A percentile compares a stretch with the other conserved stretches of the same genome.
phyloP scores from a whole-genome alignment of 83 land plant species.

The Picea abies region DNA sequence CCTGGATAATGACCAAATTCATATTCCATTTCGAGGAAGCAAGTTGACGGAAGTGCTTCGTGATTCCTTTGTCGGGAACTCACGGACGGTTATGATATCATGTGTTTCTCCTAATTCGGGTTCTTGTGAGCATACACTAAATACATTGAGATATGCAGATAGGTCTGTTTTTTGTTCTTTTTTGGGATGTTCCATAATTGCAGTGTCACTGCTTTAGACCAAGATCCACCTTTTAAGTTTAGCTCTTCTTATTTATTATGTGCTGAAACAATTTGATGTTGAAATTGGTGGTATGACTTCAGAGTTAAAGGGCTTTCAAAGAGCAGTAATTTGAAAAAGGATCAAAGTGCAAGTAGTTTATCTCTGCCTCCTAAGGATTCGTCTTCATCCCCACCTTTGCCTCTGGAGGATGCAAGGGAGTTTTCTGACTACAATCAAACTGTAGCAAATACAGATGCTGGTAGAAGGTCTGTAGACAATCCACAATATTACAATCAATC shows the following conservation, averaged over 20 bases:
- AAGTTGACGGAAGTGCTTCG: no score
- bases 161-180: slow-evolving; percentile 54
- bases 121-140: no score
- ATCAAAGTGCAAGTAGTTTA: slow-evolving; percentile 23
- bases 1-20: no score
- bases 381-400: slow-evolving; percentile 20
- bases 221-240: background rate
- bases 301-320: slow-evolving; percentile 83
- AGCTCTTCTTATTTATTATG: background rate
- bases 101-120: no score
- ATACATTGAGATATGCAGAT: slow-evolving; percentile 52
- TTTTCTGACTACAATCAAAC: slow-evolving; percentile 35
- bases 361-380: slow-evolving; percentile 36
- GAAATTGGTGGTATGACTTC: slow-evolving; percentile 8
- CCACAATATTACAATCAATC: slow-evolving; percentile 21
- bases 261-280: background rate
- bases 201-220: background rate
- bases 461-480: slow-evolving; percentile 35
- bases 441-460: slow-evolving; percentile 29
- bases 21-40: no score
- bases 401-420: slow-evolving; percentile 33
- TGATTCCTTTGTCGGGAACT: no score
- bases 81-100: no score
- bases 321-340: slow-evolving; percentile 63
- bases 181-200: slow-evolving; percentile 4